phyloP scores from a whole-genome alignment of 305 asterid genomes.

The Fraxinus angustifolia region DNA sequence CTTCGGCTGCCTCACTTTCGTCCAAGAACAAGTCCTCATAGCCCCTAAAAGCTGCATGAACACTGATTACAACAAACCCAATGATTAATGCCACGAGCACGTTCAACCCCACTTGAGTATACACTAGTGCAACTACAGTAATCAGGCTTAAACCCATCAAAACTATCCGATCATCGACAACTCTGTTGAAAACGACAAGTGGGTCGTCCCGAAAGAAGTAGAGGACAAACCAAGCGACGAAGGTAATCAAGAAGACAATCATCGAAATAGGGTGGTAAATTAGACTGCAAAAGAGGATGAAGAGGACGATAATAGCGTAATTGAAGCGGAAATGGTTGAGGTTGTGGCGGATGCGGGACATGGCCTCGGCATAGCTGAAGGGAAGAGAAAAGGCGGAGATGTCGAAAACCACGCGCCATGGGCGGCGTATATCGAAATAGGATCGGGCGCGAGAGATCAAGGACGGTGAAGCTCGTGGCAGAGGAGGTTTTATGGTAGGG shows the following conservation, averaged over 20 bases:
- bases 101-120: constrained; percentile 58
- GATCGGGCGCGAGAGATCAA: constrained; percentile 39
- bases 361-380: constrained; percentile 53
- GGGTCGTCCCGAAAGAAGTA: constrained; percentile 68
- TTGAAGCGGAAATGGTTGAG: constrained; percentile 74
- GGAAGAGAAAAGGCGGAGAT: constrained; percentile 57
- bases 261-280: constrained; percentile 78
- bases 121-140: constrained; percentile 63
- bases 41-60: constrained; percentile 61
- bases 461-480: constrained; percentile 24
- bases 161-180: constrained; percentile 61
- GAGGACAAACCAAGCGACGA: constrained; percentile 51
- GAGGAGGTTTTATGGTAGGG: constrained; percentile 1
- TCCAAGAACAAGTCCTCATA: constrained; percentile 74
- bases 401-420: constrained; percentile 63
- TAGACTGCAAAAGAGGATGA: constrained; percentile 67
- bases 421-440: constrained; percentile 52
- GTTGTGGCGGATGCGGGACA: constrained; percentile 64
- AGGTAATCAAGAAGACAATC: constrained; percentile 55
- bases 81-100: constrained; percentile 63
- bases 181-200: constrained; percentile 33
- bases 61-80: constrained; percentile 43
- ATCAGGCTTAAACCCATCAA: constrained; percentile 49
- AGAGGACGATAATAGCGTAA: constrained; percentile 58
- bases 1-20: constrained; percentile 70